Percentiles rank a stretch among this genome's conserved stretches.
Evolutionary conservation across 441 rosid genomes (phyloP).

Genomic region (Flueggea neowawraea): DNA sequence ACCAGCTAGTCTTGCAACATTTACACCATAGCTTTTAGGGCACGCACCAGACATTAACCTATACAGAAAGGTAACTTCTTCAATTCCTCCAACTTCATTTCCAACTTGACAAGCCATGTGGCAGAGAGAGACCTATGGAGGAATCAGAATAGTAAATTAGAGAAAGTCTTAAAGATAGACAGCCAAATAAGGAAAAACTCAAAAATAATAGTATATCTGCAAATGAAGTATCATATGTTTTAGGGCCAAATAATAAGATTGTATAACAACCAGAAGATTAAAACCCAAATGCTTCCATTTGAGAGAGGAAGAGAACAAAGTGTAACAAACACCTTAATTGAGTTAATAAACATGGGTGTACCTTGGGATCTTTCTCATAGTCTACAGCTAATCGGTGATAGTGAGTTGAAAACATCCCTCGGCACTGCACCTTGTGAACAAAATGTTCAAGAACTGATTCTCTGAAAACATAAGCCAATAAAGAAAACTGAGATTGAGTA

Average conservation of each 20-base stretch:
- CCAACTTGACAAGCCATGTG: slow-evolving; percentile 98
- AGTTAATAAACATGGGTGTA: slow-evolving; percentile 8
- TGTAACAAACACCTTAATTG: too few relatives aligned
- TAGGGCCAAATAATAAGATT: slow-evolving; percentile 1
- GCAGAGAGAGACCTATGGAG: slow-evolving; percentile 74
- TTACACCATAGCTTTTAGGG: slow-evolving; percentile 98
- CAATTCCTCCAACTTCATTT: slow-evolving; percentile 55
- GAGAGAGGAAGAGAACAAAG: too few relatives aligned
- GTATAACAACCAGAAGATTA: neutral
- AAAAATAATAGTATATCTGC: neutral
- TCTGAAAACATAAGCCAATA: slow-evolving; percentile 37
- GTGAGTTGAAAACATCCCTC: slow-evolving; percentile 98
- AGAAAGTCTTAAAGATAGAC: neutral
- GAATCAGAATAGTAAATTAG: slow-evolving; percentile 3
- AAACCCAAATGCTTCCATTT: too few relatives aligned
- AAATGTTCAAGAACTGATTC: slow-evolving; percentile 95
- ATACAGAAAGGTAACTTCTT: slow-evolving; percentile 93
- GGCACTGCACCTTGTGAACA: slow-evolving; percentile 71
- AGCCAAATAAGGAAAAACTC: neutral
- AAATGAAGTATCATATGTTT: neutral
- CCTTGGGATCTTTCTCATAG: slow-evolving; percentile 69
- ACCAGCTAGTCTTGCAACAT: slow-evolving; percentile 98
- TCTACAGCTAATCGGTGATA: slow-evolving; percentile 88
- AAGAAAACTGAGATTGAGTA: neutral
- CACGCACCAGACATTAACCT: slow-evolving; percentile 82